Evolutionary conservation across 768 basidiomycete species (phyloP).

Genomic region (Phanerodontia chrysosporium): DNA sequence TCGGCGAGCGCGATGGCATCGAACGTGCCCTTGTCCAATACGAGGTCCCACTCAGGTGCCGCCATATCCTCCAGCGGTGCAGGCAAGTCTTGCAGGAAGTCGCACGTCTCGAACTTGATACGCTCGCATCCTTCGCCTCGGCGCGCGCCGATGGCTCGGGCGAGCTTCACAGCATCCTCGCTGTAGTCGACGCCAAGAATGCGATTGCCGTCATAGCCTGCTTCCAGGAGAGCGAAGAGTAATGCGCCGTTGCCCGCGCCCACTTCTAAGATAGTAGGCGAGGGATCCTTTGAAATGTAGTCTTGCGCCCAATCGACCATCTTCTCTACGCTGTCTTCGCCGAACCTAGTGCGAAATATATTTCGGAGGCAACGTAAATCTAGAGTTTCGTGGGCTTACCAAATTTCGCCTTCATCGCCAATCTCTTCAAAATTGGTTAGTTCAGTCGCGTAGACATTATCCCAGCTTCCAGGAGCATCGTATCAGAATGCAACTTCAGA

Average conservation of each 20-base stretch:
- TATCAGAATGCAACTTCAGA: background rate
- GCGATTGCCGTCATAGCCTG: slow-evolving; percentile 49
- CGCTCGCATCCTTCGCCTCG: slow-evolving; percentile 30
- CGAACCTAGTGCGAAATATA: slow-evolving; percentile 58
- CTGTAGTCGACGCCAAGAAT: slow-evolving; percentile 79
- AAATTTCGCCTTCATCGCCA: slow-evolving; percentile 83
- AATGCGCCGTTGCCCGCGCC: slow-evolving; percentile 80
- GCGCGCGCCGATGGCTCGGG: slow-evolving; percentile 46
- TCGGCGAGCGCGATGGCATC: slow-evolving; percentile 77
- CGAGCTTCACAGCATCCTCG: slow-evolving; percentile 60
- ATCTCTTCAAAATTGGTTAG: slow-evolving; percentile 69
- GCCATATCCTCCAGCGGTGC: slow-evolving; percentile 21
- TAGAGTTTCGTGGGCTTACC: slow-evolving; percentile 47
- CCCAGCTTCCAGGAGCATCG: slow-evolving; percentile 53
- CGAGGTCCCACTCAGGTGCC: slow-evolving; percentile 55
- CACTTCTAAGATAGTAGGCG: slow-evolving; percentile 60
- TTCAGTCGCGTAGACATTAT: slow-evolving; percentile 68
- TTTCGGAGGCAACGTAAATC: background rate
- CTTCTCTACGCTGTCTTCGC: slow-evolving; percentile 66
- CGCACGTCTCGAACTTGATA: slow-evolving; percentile 55
- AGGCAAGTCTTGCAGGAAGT: slow-evolving; percentile 61
- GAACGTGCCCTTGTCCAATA: slow-evolving; percentile 86
- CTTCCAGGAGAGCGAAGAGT: slow-evolving; percentile 65
- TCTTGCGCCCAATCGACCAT: slow-evolving; percentile 73
- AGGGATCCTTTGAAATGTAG: slow-evolving; percentile 45